phyloP scores from a whole-genome alignment of 805 yeast species.

The Ogataea pilisensis region DNA sequence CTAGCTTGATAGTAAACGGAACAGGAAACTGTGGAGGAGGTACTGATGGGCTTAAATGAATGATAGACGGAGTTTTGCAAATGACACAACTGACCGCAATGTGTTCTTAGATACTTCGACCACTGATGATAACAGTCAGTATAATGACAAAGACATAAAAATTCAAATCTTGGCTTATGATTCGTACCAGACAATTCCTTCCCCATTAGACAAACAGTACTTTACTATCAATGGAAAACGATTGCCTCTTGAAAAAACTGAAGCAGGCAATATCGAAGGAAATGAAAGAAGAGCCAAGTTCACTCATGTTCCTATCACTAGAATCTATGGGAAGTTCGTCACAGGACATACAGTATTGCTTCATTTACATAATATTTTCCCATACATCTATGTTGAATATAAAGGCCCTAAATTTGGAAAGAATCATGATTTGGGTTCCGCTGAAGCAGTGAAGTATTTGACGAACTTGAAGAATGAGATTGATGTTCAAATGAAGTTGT shows the following conservation, averaged over 20 bases:
- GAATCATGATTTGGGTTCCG: slow-evolving; percentile 6
- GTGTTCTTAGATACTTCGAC: too few species aligned
- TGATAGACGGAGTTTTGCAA: neutral
- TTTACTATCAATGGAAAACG: slow-evolving; percentile 28
- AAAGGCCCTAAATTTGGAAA: slow-evolving; percentile 33
- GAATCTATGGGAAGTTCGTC: slow-evolving; percentile 70
- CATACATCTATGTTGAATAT: slow-evolving; percentile 71
- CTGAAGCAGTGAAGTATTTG: slow-evolving; percentile 32
- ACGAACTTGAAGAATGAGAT: slow-evolving; percentile 37
- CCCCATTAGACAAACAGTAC: slow-evolving; percentile 44
- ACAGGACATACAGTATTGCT: slow-evolving; percentile 56
- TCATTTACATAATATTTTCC: slow-evolving; percentile 82
- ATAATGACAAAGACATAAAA: slow-evolving; percentile 23
- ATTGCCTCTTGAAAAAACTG: too few species aligned
- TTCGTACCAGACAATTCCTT: slow-evolving; percentile 57
- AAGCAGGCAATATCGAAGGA: neutral
- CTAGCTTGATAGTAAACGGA: too few species aligned
- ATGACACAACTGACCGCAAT: neutral
- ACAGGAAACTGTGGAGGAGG: too few species aligned
- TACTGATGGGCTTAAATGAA: too few species aligned
- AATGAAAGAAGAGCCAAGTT: slow-evolving; percentile 19
- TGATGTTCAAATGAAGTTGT: slow-evolving; percentile 39
- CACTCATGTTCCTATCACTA: slow-evolving; percentile 62
- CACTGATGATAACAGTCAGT: neutral
- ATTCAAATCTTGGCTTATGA: slow-evolving; percentile 64